These are phyloP conservation scores for Cryphonectria parasitica DNA, from an alignment of 2,329 filamentous ascomycete species.

Conservation along the genomic window DNA sequence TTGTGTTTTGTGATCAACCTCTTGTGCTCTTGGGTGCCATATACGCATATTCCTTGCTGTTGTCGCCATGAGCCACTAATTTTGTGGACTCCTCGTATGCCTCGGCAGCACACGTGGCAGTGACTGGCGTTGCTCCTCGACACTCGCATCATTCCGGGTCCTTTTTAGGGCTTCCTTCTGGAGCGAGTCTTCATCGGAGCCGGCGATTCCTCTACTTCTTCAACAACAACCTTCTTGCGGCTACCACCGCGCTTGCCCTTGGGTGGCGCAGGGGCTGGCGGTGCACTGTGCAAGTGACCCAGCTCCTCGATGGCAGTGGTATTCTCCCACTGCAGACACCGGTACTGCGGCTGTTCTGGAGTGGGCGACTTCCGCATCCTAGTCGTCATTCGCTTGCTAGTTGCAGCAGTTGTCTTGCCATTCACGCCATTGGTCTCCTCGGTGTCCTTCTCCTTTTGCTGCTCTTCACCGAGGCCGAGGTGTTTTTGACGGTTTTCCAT, in stretches of 20 bases:
- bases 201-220: constrained; percentile 25
- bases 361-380: constrained; percentile 52
- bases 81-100: not conserved
- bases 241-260: constrained; percentile 52
- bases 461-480: constrained; percentile 55
- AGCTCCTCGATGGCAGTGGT: constrained; percentile 60
- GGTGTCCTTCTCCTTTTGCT: constrained; percentile 39
- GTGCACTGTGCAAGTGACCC: constrained; percentile 61
- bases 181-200: constrained; percentile 29
- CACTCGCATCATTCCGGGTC: not conserved
- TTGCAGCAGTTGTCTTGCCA: constrained; percentile 18
- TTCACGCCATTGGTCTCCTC: constrained; percentile 34
- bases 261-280: constrained; percentile 54
- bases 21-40: not conserved
- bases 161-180: constrained; percentile 19
- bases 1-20: not conserved
- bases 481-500: constrained; percentile 83
- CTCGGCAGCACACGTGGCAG: too few relatives aligned
- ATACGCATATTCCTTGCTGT: not conserved
- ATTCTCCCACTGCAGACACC: constrained; percentile 60
- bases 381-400: constrained; percentile 49
- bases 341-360: constrained; percentile 49
- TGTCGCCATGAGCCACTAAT: too few relatives aligned
- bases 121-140: not conserved
- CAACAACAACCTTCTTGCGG: constrained; percentile 50